phyloP scores from a whole-genome alignment of 129 eudicot species.

The Heracleum sosnowskyi region DNA sequence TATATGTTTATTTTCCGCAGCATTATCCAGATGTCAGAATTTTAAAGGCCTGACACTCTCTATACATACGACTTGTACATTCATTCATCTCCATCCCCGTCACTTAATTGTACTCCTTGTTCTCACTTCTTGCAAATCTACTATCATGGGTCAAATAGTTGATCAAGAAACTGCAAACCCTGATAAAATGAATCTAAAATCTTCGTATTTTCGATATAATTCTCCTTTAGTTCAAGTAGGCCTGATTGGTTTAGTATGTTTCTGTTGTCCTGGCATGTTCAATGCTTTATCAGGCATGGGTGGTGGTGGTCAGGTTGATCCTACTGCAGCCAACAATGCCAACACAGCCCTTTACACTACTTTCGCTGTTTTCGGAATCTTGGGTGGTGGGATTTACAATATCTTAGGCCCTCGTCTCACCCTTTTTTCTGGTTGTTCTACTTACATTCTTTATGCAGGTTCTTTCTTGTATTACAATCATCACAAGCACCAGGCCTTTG shows the following conservation, averaged over 20 bases:
- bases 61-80: neutral
- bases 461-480: slow-evolving; percentile 88
- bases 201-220: slow-evolving; percentile 52
- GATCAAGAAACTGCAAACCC: slow-evolving; percentile 32
- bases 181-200: neutral
- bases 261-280: slow-evolving; percentile 97
- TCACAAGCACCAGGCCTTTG: slow-evolving; percentile 60
- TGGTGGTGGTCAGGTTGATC: slow-evolving; percentile 94
- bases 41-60: neutral
- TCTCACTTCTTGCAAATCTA: neutral
- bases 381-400: slow-evolving; percentile 96
- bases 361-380: slow-evolving; percentile 77
- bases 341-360: slow-evolving; percentile 95
- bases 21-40: neutral
- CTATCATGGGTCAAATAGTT: slow-evolving; percentile 28
- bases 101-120: neutral
- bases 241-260: slow-evolving; percentile 80
- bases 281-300: slow-evolving; percentile 99
- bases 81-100: neutral
- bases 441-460: slow-evolving; percentile 78
- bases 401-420: slow-evolving; percentile 75
- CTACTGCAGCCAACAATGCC: slow-evolving; percentile 86
- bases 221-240: slow-evolving; percentile 77
- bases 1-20: neutral
- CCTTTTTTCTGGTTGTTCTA: slow-evolving; percentile 67